Base-by-base conservation (phyloP, 176 grass and related monocot genomes). In the Lolium perenne region DNA sequence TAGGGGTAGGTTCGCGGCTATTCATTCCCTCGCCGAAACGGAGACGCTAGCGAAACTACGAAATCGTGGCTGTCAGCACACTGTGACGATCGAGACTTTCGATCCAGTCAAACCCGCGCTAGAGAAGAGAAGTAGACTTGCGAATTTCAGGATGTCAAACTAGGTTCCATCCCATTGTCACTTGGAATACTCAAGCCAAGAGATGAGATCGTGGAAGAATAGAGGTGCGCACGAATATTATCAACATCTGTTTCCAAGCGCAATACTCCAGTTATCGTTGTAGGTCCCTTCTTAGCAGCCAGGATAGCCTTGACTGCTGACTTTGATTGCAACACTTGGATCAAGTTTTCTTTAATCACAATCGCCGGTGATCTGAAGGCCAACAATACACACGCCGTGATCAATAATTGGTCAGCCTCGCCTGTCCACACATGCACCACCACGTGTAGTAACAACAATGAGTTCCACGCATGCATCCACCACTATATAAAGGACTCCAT, bases 401-500 rank as follows among this genome's bases (percentile, higher is more conserved):
- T 59, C 21, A 63, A 63, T 6, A 26, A 64, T 29, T 6, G 45
- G 3, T 22, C 21, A 23, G n/a, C 45, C 10, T 50, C 71, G 15
- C 64, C 29, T 68, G 32, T 64, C 61, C 58, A 61, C 58, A 61
- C 58, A 61, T 62, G 59, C 21, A 25, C 59, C 25, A 65, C 21
- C 23, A 6, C 62, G 3, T 65, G n/a, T 20, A 70, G 6, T 17
- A 5, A 23, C 11, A 73, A 8, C n/a, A 25, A 75, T 14, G 4
- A 75, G 13, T 13, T 15, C 12, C 43, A 50, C 54, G 46, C 83
- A 56, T 56, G 48, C 61, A 38, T 66, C 9, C 60, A 56, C 16
- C 16, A 4, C 56, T 89, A 84, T 89, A 89, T 80, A 85, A 74
- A 74, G 67, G 29, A 22, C 67, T 13, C 38, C 35, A 57, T 54